Evolutionary conservation across 1,284 basidiomycete species (phyloP).

Genomic region (Puccinia coronata): DNA sequence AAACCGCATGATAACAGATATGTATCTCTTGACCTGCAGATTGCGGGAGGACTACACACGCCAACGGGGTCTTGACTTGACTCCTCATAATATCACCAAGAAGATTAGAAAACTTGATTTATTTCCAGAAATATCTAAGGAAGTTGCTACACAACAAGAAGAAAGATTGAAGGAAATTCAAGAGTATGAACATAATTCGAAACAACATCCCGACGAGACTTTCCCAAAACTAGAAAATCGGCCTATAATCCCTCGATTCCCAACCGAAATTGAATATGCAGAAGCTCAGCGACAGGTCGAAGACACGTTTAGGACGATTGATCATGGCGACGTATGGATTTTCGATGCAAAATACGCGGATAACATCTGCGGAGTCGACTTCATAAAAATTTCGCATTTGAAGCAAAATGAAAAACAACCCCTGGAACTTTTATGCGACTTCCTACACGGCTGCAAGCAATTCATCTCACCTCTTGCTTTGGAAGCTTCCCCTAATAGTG

Average conservation of each 20-base stretch:
- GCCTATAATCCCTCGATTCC: neutral
- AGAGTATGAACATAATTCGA: neutral
- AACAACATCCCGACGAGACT: neutral
- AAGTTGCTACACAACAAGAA: neutral
- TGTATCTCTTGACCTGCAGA: neutral
- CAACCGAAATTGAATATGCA: neutral
- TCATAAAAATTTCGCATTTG: neutral
- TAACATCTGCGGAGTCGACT: neutral
- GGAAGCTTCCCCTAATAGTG: neutral
- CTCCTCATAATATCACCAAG: neutral
- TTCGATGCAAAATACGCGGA: neutral
- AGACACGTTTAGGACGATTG: neutral
- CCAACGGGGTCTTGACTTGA: neutral
- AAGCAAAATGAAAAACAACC: neutral
- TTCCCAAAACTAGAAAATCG: neutral
- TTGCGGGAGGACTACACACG: neutral
- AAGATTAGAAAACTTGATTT: neutral
- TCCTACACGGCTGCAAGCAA: neutral
- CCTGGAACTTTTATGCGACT: neutral
- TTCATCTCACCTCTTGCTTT: neutral
- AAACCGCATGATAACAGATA: neutral
- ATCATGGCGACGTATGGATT: neutral
- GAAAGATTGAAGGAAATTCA: neutral
- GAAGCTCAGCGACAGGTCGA: neutral
- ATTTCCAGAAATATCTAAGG: slow-evolving; percentile 5